Evolutionary conservation across 768 basidiomycete species (phyloP), one percentile per base, ranked within the genome.

Genomic region (Russula virescens): DNA sequence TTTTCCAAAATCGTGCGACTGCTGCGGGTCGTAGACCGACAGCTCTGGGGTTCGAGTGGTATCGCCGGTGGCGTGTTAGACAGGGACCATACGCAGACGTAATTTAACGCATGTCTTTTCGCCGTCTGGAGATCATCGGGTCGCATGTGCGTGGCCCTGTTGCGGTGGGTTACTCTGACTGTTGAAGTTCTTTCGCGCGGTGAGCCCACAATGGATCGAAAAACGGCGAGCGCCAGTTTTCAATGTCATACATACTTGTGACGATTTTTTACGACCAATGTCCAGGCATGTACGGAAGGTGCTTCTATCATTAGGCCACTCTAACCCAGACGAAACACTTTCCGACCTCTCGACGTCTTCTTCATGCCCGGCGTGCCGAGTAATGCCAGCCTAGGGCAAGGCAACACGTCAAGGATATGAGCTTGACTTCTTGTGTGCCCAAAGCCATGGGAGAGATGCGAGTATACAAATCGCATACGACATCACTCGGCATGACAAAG

Each of bases 291-390:
- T 45, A 60, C 43, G 5, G 35, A 21, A 47, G 3, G 19, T 40
- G 23, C 45, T 60, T 53, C 60, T n/a, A 54, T 54, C 60, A 54
- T 38, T 47, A 2, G 23, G 52, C 45, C 60, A 23, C 60, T 60
- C 45, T 60, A 54, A 7, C 13, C 60, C 31, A 58, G 31, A 21
- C 26, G 34, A 57, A 21, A 45, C 7, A 34, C 13, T 21, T 11
- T 26, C 14, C 45, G 13, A 38, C 56, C 46, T 56, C 9, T 8
- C 28, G 38, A 38, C 5, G 35, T 21, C 56, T 26, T 40, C 13
- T 1, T 45, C 46, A 34, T 47, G n/a, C 35, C 26, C 35, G 43
- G 14, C 14, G 45, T 18, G 35, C 52, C 25, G 35, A 28, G 25
- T 10, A 34, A 40, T 28, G 3, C 19, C 14, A 53, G 25, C n/a